These are phyloP conservation scores for Rugosomyces carneus DNA, from an alignment of 1,284 basidiomycete genomes.

Conservation along the genomic window DNA sequence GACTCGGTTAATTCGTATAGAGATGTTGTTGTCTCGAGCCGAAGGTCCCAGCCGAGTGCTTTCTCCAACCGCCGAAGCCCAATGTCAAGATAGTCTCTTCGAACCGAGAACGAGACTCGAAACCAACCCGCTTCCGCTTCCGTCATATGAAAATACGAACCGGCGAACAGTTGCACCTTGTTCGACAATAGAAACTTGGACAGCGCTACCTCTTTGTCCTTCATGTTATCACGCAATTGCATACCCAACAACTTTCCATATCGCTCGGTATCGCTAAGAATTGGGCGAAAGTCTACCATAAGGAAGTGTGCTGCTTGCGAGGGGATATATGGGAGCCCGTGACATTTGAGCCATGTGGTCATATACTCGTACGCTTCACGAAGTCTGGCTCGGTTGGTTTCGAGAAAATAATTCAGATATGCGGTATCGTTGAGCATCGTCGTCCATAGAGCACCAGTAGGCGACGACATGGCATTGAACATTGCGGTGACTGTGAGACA, in stretches of 20 bases:
- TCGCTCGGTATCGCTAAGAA: background rate
- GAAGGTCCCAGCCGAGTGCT: background rate
- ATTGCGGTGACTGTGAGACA: background rate
- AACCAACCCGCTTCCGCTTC: background rate
- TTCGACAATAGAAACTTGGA: background rate
- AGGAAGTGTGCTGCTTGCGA: background rate
- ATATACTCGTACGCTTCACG: background rate
- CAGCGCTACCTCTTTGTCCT: background rate
- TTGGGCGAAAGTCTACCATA: background rate
- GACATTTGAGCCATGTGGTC: background rate
- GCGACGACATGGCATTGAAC: background rate
- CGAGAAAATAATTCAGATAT: background rate
- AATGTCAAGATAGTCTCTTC: background rate
- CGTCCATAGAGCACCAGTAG: background rate
- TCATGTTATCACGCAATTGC: background rate
- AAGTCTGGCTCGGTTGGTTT: background rate
- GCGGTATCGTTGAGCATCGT: background rate
- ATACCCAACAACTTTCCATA: background rate
- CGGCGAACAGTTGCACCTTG: background rate
- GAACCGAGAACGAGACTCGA: background rate
- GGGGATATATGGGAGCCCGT: background rate
- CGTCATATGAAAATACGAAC: background rate
- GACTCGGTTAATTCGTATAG: no score
- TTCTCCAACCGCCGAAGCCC: no score
- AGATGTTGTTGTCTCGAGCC: no score